phyloP scores from a whole-genome alignment of 192 early-diverging fungal species.

The Gigaspora rosea region DNA sequence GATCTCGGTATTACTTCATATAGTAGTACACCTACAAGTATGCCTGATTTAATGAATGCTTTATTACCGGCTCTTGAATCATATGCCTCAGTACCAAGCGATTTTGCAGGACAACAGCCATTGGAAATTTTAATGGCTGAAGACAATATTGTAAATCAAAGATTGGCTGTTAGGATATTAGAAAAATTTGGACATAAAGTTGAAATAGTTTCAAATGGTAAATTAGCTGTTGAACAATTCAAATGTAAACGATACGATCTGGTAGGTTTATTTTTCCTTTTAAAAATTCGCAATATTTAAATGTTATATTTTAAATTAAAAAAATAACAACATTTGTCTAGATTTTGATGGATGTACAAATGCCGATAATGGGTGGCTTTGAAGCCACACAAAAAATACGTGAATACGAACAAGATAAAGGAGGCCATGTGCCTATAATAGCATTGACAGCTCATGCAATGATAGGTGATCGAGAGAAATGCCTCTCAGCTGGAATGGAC shows the following conservation, averaged over 20 bases:
- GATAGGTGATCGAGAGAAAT: conserved; percentile 87
- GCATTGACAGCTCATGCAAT: conserved; percentile 90
- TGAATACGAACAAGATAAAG: conserved; percentile 55
- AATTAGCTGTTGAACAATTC: conserved; percentile 76
- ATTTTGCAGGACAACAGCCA: conserved; percentile 62
- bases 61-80: conserved; percentile 73
- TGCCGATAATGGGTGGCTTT: conserved; percentile 90
- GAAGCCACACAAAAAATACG: conserved; percentile 83
- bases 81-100: conserved; percentile 60
- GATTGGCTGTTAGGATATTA: conserved; percentile 72
- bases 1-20: conserved; percentile 72
- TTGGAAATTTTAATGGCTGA: conserved; percentile 80
- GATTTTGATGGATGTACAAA: conserved; percentile 89
- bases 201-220: conserved; percentile 76
- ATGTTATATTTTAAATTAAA: conserved; percentile 14
- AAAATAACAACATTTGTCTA: conserved; percentile 31
- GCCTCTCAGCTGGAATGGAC: conserved; percentile 82
- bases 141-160: conserved; percentile 88
- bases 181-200: conserved; percentile 78
- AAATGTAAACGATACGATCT: conserved; percentile 58
- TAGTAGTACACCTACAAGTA: conserved; percentile 64
- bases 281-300: not conserved
- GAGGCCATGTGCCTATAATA: conserved; percentile 71
- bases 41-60: conserved; percentile 66
- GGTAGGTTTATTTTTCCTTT: conserved; percentile 34